Base-by-base conservation (phyloP, 139 green algal species). In the Haematococcus sp. region DNA sequence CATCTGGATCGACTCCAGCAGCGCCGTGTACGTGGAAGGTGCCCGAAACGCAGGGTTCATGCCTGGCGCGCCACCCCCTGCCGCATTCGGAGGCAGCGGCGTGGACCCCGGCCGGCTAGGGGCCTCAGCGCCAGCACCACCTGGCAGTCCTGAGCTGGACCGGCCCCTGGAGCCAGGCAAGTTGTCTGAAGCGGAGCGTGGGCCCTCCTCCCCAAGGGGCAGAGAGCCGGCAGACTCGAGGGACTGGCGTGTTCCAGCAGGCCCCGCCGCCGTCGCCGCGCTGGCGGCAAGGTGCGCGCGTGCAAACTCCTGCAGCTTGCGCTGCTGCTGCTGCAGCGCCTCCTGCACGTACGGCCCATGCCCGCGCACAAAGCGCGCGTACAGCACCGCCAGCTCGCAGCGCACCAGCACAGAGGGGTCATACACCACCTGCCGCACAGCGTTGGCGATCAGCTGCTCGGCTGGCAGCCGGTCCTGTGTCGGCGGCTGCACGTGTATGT, bases 381-480 rank as follows among this genome's bases (percentile, higher is more conserved):
- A 86, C 16, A 88, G 83, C 19, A 86, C 79, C 1, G 89, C 93
- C 32, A 94, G 74, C 82, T 98, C 93, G 19, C 71, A 75, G n/a
- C 92, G 80, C 55, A 94, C 91, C 59, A 94, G 31, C 23, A 87
- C 78, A 66, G 78, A 86, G 17, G 81, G 86, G 76, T 95, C 89
- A 52, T 92, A 92, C 35, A 89, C 86, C 20, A 88, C 72, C 78
- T 84, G 78, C 64, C 72, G 75, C 23, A 86, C 75, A 19, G 80
- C 80, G 2, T 80, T 80, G 1, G 75, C 80, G 34, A 86, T 86
- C 23, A 86, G 80, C 68, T 80, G 60, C 75, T 86, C 80, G n/a
- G 80, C 80, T 25, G 80, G 80, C 22, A 86, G 44, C 4, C 80
- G 71, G 61, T 86, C 80, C 66, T 86, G 74, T 4, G 66, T 73